These are phyloP conservation scores for Trichomonas vaginalis DNA, from an alignment of 208 protist species.

Conservation along the genomic window DNA sequence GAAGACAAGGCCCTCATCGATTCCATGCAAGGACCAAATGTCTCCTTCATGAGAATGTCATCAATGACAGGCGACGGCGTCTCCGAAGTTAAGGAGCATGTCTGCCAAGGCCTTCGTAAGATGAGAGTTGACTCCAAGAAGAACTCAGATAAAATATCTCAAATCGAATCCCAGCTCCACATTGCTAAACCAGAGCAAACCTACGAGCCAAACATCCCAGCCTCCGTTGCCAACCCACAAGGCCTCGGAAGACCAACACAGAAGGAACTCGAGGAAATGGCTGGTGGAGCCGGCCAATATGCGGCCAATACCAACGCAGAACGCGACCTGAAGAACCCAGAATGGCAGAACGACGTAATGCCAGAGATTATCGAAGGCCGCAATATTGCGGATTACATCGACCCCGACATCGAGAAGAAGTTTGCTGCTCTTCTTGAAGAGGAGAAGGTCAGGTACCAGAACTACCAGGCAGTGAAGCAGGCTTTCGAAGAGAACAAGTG, in stretches of 20 bases:
- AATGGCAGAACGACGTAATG: slow-evolving; percentile 8
- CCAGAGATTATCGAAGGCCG: slow-evolving; percentile 7
- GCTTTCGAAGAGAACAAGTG: neutral
- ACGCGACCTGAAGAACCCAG: neutral
- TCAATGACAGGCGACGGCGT: slow-evolving; percentile 76
- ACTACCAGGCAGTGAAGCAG: neutral
- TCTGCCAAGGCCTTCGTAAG: slow-evolving; percentile 8
- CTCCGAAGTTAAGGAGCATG: slow-evolving; percentile 30
- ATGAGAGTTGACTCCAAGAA: neutral
- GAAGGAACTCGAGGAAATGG: neutral
- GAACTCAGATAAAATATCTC: neutral
- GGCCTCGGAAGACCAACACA: neutral
- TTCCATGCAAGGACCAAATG: slow-evolving; percentile 15
- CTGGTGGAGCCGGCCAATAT: neutral
- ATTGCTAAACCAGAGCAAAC: neutral
- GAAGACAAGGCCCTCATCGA: slow-evolving; percentile 62
- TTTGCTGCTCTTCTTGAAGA: neutral
- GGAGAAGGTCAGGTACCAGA: neutral
- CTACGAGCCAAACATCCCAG: neutral
- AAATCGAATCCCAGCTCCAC: neutral
- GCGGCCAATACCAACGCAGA: neutral
- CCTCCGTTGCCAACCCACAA: neutral
- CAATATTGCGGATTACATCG: slow-evolving; percentile 11
- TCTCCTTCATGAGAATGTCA: slow-evolving; percentile 52
- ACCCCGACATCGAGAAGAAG: neutral